Evolutionary conservation across 768 basidiomycete species (phyloP).

Genomic region (Exsudoporus frostii): DNA sequence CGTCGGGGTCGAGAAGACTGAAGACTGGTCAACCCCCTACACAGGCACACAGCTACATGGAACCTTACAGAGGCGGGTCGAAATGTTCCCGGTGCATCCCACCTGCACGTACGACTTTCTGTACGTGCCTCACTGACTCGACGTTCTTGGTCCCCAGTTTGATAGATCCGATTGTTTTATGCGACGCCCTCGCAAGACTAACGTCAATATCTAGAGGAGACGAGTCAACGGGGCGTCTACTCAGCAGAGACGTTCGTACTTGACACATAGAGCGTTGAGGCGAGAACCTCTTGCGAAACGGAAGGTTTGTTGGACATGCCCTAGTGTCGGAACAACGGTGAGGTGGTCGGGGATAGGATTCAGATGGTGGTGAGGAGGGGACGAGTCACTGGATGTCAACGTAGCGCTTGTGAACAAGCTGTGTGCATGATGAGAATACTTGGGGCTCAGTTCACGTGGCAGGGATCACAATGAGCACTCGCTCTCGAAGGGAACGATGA

Average conservation of each 20-base stretch:
- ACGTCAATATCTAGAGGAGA: background rate
- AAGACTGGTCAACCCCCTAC: background rate
- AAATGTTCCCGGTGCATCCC: background rate
- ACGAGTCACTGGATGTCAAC: background rate
- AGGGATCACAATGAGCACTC: background rate
- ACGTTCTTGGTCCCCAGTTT: background rate
- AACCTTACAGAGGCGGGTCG: constrained; percentile 5
- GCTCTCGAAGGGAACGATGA: background rate
- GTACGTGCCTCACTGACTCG: background rate
- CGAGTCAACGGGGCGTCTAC: background rate
- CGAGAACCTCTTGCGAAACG: background rate
- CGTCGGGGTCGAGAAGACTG: constrained; percentile 2
- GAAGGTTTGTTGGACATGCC: background rate
- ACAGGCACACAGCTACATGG: background rate
- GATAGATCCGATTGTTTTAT: constrained; percentile 5
- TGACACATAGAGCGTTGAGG: background rate
- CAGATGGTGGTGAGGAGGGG: background rate
- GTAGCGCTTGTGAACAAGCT: background rate
- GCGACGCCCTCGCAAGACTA: constrained; percentile 5
- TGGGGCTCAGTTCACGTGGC: background rate
- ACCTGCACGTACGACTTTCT: background rate
- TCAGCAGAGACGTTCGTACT: background rate
- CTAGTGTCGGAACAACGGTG: background rate
- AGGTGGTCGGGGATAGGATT: background rate
- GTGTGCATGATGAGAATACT: background rate